A percentile compares a stretch with the other conserved stretches of the same genome.
Conservation (phyloP, 805 yeast genomes). For the Zygosaccharomyces gambellarensis region DNA sequence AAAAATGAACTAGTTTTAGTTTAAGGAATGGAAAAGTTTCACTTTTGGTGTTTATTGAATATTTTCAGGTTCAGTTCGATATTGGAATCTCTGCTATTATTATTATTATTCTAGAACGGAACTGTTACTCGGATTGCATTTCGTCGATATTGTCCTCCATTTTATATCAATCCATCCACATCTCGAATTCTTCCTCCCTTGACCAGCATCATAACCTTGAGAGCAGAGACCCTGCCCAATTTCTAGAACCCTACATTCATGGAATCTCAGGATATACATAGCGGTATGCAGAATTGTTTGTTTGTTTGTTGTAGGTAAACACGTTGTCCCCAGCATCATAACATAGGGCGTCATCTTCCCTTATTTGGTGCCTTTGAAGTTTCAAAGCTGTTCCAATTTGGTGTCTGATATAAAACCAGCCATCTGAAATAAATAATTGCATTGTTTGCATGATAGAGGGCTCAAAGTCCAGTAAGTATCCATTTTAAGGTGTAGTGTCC, state of each 20-base stretch:
- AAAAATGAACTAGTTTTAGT: neutral
- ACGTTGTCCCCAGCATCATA: slow-evolving; percentile 3
- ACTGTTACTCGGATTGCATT: too few species aligned
- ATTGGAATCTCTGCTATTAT: neutral
- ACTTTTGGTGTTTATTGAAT: neutral
- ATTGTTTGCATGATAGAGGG: neutral
- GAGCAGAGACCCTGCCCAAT: neutral
- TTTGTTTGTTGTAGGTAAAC: slow-evolving; percentile 4
- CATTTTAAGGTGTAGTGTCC: neutral
- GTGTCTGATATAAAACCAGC: slow-evolving; percentile 6
- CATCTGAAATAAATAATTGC: slow-evolving; percentile 3
- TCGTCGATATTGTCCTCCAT: neutral
- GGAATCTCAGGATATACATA: neutral
- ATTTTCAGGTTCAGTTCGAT: neutral
- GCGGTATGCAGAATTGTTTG: neutral
- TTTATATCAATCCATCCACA: neutral
- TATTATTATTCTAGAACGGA: neutral
- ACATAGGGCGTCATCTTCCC: neutral
- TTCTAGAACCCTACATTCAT: neutral
- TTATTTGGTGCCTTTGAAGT: neutral
- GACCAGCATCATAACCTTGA: neutral
- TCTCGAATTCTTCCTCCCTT: neutral
- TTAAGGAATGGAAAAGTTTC: slow-evolving; percentile 2
- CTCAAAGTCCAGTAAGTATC: neutral
- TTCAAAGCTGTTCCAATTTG: slow-evolving; percentile 6